Evolutionary conservation across 495 filamentous ascomycete species (phyloP).

Genomic region (Cryomyces antarcticus): DNA sequence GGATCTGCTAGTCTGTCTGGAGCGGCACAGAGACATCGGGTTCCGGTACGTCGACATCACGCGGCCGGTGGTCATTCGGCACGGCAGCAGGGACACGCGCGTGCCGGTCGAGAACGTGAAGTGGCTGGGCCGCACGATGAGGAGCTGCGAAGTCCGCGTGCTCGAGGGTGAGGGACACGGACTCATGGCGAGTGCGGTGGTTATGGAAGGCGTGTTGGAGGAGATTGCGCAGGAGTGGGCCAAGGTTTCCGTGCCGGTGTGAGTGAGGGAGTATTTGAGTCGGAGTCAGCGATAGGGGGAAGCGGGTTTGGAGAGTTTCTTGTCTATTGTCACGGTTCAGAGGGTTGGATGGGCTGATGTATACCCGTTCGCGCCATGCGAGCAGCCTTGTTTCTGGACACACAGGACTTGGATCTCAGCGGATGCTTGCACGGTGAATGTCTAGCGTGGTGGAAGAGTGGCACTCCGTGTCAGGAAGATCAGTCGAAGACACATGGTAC

Average conservation of each 20-base stretch:
- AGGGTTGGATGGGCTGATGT: too few species aligned
- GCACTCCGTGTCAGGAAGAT: too few species aligned
- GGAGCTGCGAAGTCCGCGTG: constrained; percentile 56
- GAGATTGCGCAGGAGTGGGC: constrained; percentile 88
- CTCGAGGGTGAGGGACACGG: constrained; percentile 89
- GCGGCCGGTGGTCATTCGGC: constrained; percentile 75
- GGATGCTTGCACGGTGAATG: too few species aligned
- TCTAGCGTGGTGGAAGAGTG: too few species aligned
- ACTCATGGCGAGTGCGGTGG: constrained; percentile 79
- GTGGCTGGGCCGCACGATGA: constrained; percentile 90
- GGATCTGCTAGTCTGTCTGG: constrained; percentile 80
- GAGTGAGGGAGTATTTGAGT: constrained; percentile 19
- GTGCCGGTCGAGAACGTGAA: constrained; percentile 89
- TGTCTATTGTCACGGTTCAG: too few species aligned
- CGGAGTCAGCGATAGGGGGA: too few species aligned
- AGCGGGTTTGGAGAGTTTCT: too few species aligned
- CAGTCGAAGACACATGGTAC: too few species aligned
- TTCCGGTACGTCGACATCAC: constrained; percentile 96
- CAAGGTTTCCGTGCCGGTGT: constrained; percentile 41
- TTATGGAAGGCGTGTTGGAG: constrained; percentile 84
- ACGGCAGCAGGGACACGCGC: constrained; percentile 74
- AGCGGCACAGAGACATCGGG: constrained; percentile 77
- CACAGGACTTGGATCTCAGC: too few species aligned
- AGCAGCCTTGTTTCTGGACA: too few species aligned
- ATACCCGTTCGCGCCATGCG: too few species aligned